Percentiles rank a stretch among this genome's conserved stretches.
These are phyloP conservation scores for Nigrospora sphaerica DNA, from an alignment of 2,329 filamentous ascomycete genomes.

Conservation along the genomic window DNA sequence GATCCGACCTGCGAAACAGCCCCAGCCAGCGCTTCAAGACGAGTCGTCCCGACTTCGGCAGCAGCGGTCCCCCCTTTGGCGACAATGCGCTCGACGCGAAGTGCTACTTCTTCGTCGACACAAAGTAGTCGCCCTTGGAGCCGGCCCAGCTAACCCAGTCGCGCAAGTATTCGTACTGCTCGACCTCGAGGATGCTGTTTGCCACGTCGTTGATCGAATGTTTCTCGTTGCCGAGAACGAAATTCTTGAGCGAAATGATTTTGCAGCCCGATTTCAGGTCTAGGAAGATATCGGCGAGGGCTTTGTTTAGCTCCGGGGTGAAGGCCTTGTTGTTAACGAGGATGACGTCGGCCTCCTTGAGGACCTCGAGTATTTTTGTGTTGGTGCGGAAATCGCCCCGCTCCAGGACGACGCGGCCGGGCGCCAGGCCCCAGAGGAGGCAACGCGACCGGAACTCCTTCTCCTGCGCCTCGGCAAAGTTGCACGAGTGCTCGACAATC, in stretches of 20 bases:
- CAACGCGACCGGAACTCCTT: constrained; percentile 80
- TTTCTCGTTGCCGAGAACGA: constrained; percentile 68
- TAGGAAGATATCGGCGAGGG: constrained; percentile 80
- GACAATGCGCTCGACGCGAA: no score
- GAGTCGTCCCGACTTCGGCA: no score
- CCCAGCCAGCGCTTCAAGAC: no score
- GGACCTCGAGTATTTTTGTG: constrained; percentile 58
- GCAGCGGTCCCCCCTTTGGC: no score
- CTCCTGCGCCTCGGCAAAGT: constrained; percentile 72
- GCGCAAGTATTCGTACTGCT: constrained; percentile 53
- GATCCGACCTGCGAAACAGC: no score
- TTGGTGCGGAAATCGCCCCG: constrained; percentile 79
- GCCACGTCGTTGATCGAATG: constrained; percentile 74
- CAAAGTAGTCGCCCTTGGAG: constrained; percentile 76
- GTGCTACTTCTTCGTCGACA: constrained; percentile 67
- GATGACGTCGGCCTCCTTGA: constrained; percentile 87
- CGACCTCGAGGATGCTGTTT: constrained; percentile 43
- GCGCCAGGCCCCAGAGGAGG: constrained; percentile 78
- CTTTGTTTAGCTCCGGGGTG: constrained; percentile 77
- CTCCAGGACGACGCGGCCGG: constrained; percentile 73
- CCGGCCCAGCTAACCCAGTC: constrained; percentile 90
- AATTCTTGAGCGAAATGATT: constrained; percentile 87
- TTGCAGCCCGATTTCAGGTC: constrained; percentile 87
- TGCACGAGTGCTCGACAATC: constrained; percentile 86
- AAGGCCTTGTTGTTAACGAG: constrained; percentile 98